Percentiles rank a stretch among this genome's conserved stretches.
Evolutionary conservation across 2,329 filamentous ascomycete species (phyloP).

Genomic region (Colletotrichum musicola): DNA sequence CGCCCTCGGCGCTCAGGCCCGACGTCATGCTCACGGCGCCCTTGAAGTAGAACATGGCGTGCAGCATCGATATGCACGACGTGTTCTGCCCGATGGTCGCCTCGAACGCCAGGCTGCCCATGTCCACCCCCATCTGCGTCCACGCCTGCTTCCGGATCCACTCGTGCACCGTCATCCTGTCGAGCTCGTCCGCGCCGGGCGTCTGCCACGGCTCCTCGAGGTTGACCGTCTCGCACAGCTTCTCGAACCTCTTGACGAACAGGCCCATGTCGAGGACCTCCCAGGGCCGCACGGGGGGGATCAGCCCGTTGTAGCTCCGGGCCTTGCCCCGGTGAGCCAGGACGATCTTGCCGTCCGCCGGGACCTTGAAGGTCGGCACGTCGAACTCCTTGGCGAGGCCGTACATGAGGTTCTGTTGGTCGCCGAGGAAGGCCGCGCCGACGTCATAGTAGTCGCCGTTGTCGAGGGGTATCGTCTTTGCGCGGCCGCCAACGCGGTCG

Average conservation of each 20-base stretch:
- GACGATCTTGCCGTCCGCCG: conserved; percentile 31
- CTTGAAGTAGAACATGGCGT: conserved; percentile 38
- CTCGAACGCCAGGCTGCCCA: conserved; percentile 30
- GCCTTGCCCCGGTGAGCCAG: conserved; percentile 33
- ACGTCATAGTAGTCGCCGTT: conserved; percentile 39
- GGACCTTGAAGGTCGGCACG: conserved; percentile 7
- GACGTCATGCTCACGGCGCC: conserved; percentile 18
- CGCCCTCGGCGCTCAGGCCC: conserved; percentile 17
- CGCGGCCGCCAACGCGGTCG: conserved; percentile 38
- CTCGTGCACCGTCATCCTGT: conserved; percentile 24
- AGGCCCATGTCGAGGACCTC: conserved; percentile 29
- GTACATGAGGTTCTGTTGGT: conserved; percentile 39
- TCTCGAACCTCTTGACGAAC: conserved; percentile 30
- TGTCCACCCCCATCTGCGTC: conserved; percentile 22
- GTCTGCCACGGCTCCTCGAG: conserved; percentile 34
- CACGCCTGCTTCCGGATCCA: conserved; percentile 23
- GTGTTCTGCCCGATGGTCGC: conserved; percentile 28
- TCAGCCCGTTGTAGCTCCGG: conserved; percentile 30
- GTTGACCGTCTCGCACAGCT: conserved; percentile 31
- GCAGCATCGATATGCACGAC: conserved; percentile 33
- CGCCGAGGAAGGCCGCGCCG: conserved; percentile 42
- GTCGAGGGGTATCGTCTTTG: conserved; percentile 25
- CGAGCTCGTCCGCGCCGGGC: conserved; percentile 29
- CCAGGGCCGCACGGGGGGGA: conserved; percentile 38
- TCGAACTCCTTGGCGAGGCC: conserved; percentile 31